phyloP scores from a whole-genome alignment of 371 early-diverging fungal species.

The Mortierella sp. region DNA sequence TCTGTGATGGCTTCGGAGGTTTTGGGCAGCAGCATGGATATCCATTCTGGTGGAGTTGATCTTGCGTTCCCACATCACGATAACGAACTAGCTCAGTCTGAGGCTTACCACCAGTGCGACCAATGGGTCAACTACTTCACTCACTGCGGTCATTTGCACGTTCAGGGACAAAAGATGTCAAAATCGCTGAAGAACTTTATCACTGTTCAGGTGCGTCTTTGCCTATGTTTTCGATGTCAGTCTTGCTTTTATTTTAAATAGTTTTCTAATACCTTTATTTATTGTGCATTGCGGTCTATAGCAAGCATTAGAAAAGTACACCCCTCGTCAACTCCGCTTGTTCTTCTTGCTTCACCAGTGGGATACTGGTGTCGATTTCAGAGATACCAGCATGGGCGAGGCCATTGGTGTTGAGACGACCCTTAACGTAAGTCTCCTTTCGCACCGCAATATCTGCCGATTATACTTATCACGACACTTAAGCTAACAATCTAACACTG shows the following conservation, averaged over 20 bases:
- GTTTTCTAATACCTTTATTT: background rate
- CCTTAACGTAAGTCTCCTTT: constrained; percentile 66
- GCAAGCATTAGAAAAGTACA: constrained; percentile 89
- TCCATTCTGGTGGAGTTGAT: constrained; percentile 99
- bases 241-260: background rate
- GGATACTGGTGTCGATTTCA: constrained; percentile 93
- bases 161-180: constrained; percentile 99
- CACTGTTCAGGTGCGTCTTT: constrained; percentile 76
- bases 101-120: constrained; percentile 90
- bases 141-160: constrained; percentile 99
- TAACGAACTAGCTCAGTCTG: constrained; percentile 99
- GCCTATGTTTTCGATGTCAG: background rate
- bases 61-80: constrained; percentile 99
- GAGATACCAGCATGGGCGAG: constrained; percentile 85
- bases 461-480: background rate
- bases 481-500: background rate
- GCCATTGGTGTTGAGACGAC: constrained; percentile 87
- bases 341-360: constrained; percentile 96
- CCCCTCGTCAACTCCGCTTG: constrained; percentile 92
- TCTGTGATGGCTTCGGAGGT: constrained; percentile 99
- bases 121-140: constrained; percentile 99
- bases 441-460: background rate
- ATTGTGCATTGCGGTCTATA: constrained; percentile 19
- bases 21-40: constrained; percentile 92
- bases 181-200: constrained; percentile 99